Evolutionary conservation across 805 yeast genomes (phyloP).

Genomic region (Yarrowia alimentaria): DNA sequence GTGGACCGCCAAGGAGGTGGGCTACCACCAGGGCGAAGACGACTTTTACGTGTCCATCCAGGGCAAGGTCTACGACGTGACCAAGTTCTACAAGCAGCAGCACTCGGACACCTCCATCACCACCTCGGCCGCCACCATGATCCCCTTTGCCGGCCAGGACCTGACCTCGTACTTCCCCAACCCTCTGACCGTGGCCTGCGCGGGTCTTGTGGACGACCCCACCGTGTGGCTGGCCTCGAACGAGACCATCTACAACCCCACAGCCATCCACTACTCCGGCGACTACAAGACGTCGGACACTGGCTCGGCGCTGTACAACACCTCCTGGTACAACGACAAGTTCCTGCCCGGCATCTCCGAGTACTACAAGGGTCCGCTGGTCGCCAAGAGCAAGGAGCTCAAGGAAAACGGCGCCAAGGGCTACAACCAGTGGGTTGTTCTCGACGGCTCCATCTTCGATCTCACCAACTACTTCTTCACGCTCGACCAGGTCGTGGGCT

Average conservation of each 20-base stretch:
- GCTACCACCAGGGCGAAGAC: constrained; percentile 35
- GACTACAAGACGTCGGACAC: constrained; percentile 34
- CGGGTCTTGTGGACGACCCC: constrained; percentile 40
- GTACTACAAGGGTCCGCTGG: constrained; percentile 42
- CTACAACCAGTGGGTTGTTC: constrained; percentile 37
- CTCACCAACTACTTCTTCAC: constrained; percentile 43
- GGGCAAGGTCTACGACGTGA: constrained; percentile 43
- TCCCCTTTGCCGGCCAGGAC: constrained; percentile 44
- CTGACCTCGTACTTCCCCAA: constrained; percentile 44
- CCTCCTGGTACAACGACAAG: constrained; percentile 41
- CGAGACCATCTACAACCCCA: constrained; percentile 35
- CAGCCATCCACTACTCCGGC: constrained; percentile 42
- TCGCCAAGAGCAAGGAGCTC: constrained; percentile 40
- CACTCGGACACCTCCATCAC: constrained; percentile 43
- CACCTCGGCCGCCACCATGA: constrained; percentile 40
- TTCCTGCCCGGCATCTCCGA: constrained; percentile 42
- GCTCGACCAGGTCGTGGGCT: constrained; percentile 39
- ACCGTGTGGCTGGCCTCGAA: constrained; percentile 38
- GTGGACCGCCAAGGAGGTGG: constrained; percentile 39
- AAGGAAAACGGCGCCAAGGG: constrained; percentile 33
- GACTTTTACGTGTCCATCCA: constrained; percentile 41
- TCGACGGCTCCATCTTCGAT: constrained; percentile 40
- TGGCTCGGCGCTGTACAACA: constrained; percentile 40
- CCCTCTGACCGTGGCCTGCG: constrained; percentile 44
- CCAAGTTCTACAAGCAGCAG: constrained; percentile 43